Conservation (phyloP, 169 alveolate genomes). For the Plasmodium reichenowi region DNA sequence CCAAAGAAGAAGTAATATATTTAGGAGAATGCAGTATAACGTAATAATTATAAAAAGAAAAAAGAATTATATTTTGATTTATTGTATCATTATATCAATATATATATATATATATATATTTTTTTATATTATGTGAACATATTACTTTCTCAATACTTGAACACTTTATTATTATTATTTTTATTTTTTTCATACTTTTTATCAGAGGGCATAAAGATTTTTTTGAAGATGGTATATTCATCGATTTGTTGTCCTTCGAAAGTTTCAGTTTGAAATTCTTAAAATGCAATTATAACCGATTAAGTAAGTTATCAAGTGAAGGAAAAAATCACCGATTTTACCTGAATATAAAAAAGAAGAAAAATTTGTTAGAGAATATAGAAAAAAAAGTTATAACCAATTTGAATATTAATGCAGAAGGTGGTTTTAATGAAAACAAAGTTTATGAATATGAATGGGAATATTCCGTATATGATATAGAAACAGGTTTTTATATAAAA, state of each 20-base stretch:
- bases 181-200: background rate
- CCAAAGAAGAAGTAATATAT: constrained; percentile 55
- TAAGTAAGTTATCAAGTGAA: background rate
- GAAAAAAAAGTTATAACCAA: constrained; percentile 48
- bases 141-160: background rate
- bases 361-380: constrained; percentile 40
- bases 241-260: constrained; percentile 60
- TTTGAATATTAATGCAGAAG: constrained; percentile 37
- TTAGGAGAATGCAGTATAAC: constrained; percentile 71
- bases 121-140: too few species aligned
- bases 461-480: constrained; percentile 38
- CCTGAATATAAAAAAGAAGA: constrained; percentile 41
- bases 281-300: constrained; percentile 23
- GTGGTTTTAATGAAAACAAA: constrained; percentile 48
- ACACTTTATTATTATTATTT: background rate
- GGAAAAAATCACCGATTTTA: constrained; percentile 37
- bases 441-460: constrained; percentile 35
- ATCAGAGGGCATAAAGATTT: constrained; percentile 49
- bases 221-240: constrained; percentile 53
- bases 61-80: background rate
- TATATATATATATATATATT: background rate
- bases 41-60: constrained; percentile 14
- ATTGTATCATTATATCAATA: background rate
- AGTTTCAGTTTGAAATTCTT: constrained; percentile 33
- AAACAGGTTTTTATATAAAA: constrained; percentile 10